Base-by-base conservation (phyloP, 352 stramenopile genomes). In the Pythium biforme region DNA sequence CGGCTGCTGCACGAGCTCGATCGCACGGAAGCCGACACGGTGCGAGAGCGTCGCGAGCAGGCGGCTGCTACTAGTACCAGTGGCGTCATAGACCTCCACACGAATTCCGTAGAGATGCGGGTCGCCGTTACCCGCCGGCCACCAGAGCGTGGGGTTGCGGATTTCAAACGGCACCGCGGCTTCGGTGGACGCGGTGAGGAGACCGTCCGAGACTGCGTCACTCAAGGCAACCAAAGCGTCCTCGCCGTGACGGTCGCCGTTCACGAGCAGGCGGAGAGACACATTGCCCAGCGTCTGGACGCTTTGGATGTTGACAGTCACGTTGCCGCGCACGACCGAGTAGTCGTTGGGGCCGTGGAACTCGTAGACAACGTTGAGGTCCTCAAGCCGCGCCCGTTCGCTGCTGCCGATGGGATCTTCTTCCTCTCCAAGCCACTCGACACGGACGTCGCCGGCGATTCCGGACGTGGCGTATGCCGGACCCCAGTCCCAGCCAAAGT, bases 401-500 rank as follows among this genome's bases (percentile, higher is more conserved):
- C 2, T 3, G 37, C 17, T 34, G 10, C 10, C 31, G 5, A 34
- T 10, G 5, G 5, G 5, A 10, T 34, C 20, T 73, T 33, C 0
- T 59, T 15, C 4, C 55, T 56, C 27, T 61, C 47, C 29, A 75
- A 55, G 17, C 50, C 57, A 62, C 55, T 89, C 73, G 23, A 94
- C 45, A 46, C 72, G 82, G 14, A 67, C 86, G 19, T 31, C n/a
- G 1, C 79, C 82, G 23, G 79, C 69, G 55, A 94, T 88, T 5
- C 86, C 86, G 8, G 75, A 71, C 14, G 78, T 88, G 6, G 83
- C 70, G 56, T 75, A 92, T 27, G 86, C 85, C 12, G 86, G 87
- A 0, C 87, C 87, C 87, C 87, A 96, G 56, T 96, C 87, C 87
- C 87, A 96, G 4, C 87, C 87, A 72, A 95, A 96, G 62, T 94